Conservation (phyloP, 1,284 basidiomycete species). For the Cystobasidiaceae sp. region DNA sequence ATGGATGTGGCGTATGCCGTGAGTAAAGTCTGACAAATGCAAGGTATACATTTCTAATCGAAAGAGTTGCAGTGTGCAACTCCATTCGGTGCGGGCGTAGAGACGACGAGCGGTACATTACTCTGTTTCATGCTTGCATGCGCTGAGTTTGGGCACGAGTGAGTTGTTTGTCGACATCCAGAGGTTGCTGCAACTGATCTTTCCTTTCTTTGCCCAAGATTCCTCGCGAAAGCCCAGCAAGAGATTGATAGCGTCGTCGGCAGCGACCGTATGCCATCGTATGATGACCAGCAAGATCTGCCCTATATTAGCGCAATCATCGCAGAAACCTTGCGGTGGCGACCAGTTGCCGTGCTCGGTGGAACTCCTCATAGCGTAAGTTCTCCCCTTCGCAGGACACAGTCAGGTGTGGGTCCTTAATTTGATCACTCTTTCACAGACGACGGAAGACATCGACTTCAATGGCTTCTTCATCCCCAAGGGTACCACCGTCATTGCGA, state of each 20-base stretch:
- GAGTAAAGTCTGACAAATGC: too few species aligned
- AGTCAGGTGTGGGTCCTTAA: too few species aligned
- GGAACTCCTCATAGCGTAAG: slow-evolving; percentile 43
- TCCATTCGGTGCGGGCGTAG: slow-evolving; percentile 54
- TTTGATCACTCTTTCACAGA: too few species aligned
- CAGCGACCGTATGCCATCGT: slow-evolving; percentile 47
- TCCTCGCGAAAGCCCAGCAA: slow-evolving; percentile 45
- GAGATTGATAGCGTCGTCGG: slow-evolving; percentile 32
- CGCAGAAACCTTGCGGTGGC: slow-evolving; percentile 45
- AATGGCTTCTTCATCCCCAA: slow-evolving; percentile 44
- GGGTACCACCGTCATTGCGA: slow-evolving; percentile 44
- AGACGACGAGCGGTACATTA: slow-evolving; percentile 46
- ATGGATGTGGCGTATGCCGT: slow-evolving; percentile 53
- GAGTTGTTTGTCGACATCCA: slow-evolving; percentile 19
- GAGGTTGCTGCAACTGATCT: slow-evolving; percentile 48
- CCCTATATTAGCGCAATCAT: slow-evolving; percentile 43
- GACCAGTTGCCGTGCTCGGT: slow-evolving; percentile 44
- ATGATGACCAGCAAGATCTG: slow-evolving; percentile 41
- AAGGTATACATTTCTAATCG: too few species aligned
- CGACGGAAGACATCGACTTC: slow-evolving; percentile 44
- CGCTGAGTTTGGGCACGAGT: slow-evolving; percentile 40
- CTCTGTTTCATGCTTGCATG: slow-evolving; percentile 34
- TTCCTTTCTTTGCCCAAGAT: slow-evolving; percentile 42
- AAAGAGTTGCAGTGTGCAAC: too few species aligned
- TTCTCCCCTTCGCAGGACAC: too few species aligned